Percentiles rank a stretch among this genome's conserved stretches.
phyloP scores from a whole-genome alignment of 306 rosid species.

The Vigna mungo region DNA sequence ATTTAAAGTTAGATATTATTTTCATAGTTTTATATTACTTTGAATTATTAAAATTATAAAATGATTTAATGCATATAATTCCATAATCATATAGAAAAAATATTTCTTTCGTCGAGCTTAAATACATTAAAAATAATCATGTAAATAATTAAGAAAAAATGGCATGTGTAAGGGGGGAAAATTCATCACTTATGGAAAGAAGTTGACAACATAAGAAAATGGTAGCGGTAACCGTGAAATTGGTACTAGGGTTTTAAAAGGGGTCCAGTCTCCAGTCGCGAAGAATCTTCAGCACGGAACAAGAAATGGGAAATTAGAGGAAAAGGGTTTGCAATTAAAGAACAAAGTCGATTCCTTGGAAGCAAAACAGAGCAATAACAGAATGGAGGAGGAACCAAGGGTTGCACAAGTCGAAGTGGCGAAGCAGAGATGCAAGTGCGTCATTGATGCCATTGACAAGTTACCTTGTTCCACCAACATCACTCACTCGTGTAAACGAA shows the following conservation, averaged over 20 bases:
- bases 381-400: conserved; percentile 43
- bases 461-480: conserved; percentile 65
- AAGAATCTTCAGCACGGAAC: not conserved
- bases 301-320: conserved; percentile 27
- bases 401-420: conserved; percentile 61
- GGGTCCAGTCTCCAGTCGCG: not conserved
- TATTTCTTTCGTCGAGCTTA: too few relatives aligned
- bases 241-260: conserved; percentile 33
- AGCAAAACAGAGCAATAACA: not conserved
- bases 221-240: not conserved
- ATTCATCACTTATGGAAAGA: too few relatives aligned
- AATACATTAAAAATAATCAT: too few relatives aligned
- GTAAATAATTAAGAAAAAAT: too few relatives aligned
- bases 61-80: too few relatives aligned
- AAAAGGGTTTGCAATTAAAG: not conserved
- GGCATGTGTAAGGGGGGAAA: too few relatives aligned
- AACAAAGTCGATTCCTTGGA: conserved; percentile 26
- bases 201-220: not conserved
- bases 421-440: conserved; percentile 74
- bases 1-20: too few relatives aligned
- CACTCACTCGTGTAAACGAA: conserved; percentile 64
- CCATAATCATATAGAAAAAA: too few relatives aligned
- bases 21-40: too few relatives aligned
- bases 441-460: conserved; percentile 56
- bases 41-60: too few relatives aligned